phyloP scores from a whole-genome alignment of 371 early-diverging fungal species.

The Chytridium lagenaria region DNA sequence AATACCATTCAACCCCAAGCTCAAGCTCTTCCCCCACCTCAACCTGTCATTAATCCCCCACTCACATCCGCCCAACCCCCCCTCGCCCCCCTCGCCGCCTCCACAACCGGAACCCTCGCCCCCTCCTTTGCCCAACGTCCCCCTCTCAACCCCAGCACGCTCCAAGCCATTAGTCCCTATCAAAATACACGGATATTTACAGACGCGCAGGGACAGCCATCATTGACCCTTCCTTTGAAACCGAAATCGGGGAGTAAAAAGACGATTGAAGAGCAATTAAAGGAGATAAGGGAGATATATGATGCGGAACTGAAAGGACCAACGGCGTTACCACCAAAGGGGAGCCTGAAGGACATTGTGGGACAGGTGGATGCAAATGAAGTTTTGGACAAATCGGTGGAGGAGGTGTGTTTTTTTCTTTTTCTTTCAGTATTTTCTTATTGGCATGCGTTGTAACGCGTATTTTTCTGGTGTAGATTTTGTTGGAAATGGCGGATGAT shows the following conservation, averaged over 20 bases:
- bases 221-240: neutral
- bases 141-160: neutral
- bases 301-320: constrained; percentile 20
- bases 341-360: constrained; percentile 87
- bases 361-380: constrained; percentile 86
- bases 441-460: neutral
- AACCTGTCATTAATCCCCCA: neutral
- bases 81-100: too few species aligned
- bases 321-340: constrained; percentile 57
- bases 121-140: too few species aligned
- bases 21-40: neutral
- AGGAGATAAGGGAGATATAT: constrained; percentile 26
- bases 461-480: constrained; percentile 56
- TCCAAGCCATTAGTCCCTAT: neutral
- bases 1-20: neutral
- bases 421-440: neutral
- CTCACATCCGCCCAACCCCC: too few species aligned
- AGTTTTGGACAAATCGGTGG: constrained; percentile 86
- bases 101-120: too few species aligned
- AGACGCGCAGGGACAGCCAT: neutral
- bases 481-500: constrained; percentile 89
- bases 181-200: constrained; percentile 6
- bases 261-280: constrained; percentile 26
- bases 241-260: neutral
- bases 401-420: constrained; percentile 67